Conservation (phyloP, 176 grass and related monocot genomes). For the Eleusine indica region DNA sequence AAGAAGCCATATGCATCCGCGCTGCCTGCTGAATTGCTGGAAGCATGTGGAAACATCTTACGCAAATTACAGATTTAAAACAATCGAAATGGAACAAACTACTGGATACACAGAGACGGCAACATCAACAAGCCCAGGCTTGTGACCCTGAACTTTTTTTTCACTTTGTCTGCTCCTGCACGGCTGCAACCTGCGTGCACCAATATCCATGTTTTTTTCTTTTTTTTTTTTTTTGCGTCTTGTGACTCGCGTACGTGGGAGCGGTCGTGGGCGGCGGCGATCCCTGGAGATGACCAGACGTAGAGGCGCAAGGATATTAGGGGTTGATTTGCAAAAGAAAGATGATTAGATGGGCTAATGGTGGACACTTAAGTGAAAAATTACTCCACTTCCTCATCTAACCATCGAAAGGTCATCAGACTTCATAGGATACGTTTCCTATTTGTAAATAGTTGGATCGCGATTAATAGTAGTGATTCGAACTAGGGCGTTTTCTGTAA, state of each 20-base stretch:
- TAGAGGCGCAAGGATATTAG: too few relatives aligned
- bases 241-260: constrained; percentile 16
- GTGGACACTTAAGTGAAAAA: too few relatives aligned
- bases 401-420: too few relatives aligned
- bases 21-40: constrained; percentile 15
- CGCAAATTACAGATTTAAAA: constrained; percentile 25
- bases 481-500: too few relatives aligned
- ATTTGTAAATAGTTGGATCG: too few relatives aligned
- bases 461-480: too few relatives aligned
- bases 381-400: too few relatives aligned
- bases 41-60: background rate
- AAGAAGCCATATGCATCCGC: background rate
- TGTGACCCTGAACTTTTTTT: constrained; percentile 37
- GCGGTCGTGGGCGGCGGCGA: too few relatives aligned
- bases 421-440: too few relatives aligned
- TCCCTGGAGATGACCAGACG: too few relatives aligned
- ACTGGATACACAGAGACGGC: background rate
- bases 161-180: constrained; percentile 43
- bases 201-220: background rate
- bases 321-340: too few relatives aligned
- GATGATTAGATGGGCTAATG: too few relatives aligned
- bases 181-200: background rate
- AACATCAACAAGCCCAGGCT: background rate
- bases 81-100: background rate
- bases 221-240: constrained; percentile 6